phyloP scores from a whole-genome alignment of 495 filamentous ascomycete genomes.

The Staphylotrichum tortipilum region DNA sequence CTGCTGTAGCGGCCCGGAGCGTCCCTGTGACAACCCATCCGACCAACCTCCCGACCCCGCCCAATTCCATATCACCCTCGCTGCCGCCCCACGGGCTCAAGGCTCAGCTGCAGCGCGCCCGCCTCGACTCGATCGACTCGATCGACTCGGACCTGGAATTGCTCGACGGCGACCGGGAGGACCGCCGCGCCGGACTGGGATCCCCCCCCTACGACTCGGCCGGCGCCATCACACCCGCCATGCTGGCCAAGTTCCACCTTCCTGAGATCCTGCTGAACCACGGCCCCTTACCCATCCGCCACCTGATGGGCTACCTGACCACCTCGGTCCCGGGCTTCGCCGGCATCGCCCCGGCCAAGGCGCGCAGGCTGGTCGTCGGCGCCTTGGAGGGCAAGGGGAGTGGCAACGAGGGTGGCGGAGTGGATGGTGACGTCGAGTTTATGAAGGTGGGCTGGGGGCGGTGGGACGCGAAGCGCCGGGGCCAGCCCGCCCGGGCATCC shows the following conservation, averaged over 20 bases:
- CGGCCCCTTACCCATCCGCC: constrained; percentile 86
- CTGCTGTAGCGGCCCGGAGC: constrained; percentile 50
- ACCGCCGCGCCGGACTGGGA: constrained; percentile 38
- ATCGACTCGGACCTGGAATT: constrained; percentile 87
- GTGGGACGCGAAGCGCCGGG: constrained; percentile 77
- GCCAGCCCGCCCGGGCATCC: constrained; percentile 46
- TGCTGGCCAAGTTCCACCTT: constrained; percentile 87
- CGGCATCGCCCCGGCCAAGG: constrained; percentile 82
- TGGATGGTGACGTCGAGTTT: constrained; percentile 74
- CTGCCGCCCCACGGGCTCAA: constrained; percentile 74
- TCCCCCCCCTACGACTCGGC: constrained; percentile 58
- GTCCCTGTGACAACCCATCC: constrained; percentile 50
- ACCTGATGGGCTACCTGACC: constrained; percentile 88
- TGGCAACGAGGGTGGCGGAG: constrained; percentile 53
- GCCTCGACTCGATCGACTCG: constrained; percentile 66
- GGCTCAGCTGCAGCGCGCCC: constrained; percentile 49
- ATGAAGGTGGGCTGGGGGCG: constrained; percentile 97
- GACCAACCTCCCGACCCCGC: constrained; percentile 81
- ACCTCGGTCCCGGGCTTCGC: constrained; percentile 90
- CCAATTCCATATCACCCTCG: constrained; percentile 89
- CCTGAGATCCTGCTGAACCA: constrained; percentile 83
- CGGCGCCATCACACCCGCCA: constrained; percentile 72
- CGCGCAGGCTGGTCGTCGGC: constrained; percentile 75
- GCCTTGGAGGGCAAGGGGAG: constrained; percentile 69
- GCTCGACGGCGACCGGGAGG: constrained; percentile 56